A percentile compares a stretch with the other conserved stretches of the same genome.
Conservation (phyloP, 2,329 filamentous ascomycete genomes). For the Pochonia chlamydosporia region DNA sequence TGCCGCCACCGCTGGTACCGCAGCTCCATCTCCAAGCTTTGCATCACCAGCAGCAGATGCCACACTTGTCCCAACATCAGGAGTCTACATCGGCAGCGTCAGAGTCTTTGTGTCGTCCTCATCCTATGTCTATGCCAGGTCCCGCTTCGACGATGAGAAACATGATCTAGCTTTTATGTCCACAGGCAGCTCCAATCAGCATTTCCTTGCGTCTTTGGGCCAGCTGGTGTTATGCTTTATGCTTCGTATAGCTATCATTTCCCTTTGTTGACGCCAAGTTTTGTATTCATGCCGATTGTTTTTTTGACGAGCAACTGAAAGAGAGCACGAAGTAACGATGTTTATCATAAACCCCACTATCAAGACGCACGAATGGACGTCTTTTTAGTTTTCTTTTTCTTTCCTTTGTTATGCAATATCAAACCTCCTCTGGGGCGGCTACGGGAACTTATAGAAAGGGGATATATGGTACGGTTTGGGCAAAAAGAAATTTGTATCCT, state of each 20-base stretch:
- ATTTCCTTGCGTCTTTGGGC: background rate
- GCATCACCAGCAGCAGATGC: conserved; percentile 5
- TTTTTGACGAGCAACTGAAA: background rate
- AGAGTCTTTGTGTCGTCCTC: background rate
- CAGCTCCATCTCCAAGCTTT: conserved; percentile 7
- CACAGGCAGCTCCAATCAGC: background rate
- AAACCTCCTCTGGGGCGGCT: too few relatives aligned
- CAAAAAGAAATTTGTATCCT: too few relatives aligned
- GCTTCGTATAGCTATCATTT: too few relatives aligned
- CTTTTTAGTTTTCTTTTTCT: background rate
- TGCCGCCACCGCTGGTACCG: background rate
- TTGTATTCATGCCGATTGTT: background rate
- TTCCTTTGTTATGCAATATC: too few relatives aligned
- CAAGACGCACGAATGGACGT: background rate
- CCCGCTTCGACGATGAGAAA: conserved; percentile 1
- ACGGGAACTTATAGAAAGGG: too few relatives aligned
- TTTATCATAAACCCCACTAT: background rate
- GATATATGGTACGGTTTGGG: too few relatives aligned
- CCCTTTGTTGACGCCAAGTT: background rate
- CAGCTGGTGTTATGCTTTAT: background rate
- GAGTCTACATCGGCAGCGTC: background rate
- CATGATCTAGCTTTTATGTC: background rate
- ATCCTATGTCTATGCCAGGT: background rate
- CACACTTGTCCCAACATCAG: conserved; percentile 1
- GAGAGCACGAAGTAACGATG: conserved; percentile 3